Percentiles rank a stretch among this genome's conserved stretches.
These are phyloP conservation scores for Oryza glumipatula DNA, from an alignment of 176 grass and related monocot genomes.

Conservation along the genomic window DNA sequence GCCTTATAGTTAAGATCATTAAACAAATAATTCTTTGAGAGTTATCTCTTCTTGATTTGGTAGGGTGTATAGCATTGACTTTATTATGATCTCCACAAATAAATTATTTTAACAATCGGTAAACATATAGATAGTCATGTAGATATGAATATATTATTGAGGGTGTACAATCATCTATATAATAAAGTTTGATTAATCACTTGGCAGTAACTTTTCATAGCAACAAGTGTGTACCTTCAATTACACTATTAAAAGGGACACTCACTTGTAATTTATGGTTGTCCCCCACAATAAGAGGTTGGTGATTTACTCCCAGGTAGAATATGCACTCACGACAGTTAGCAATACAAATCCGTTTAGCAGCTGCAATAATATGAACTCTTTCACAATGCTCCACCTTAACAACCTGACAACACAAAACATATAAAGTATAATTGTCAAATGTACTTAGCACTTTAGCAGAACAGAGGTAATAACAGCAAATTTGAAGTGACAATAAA, in stretches of 20 bases:
- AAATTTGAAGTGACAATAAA: not conserved
- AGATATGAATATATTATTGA: not conserved
- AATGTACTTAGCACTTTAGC: not conserved
- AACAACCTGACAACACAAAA: constrained; percentile 63
- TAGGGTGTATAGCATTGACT: not conserved
- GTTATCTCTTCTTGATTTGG: not conserved
- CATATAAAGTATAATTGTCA: constrained; percentile 24
- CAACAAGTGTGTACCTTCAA: constrained; percentile 12
- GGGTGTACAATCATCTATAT: not conserved
- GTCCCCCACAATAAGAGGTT: constrained; percentile 88
- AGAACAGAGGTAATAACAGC: constrained; percentile 11
- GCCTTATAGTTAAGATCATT: too few species aligned
- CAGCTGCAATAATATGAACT: constrained; percentile 90
- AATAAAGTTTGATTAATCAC: constrained; percentile 8
- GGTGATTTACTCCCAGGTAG: constrained; percentile 89
- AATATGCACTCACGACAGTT: constrained; percentile 97
- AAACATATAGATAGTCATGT: not conserved
- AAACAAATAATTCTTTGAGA: not conserved
- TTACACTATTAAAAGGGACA: constrained; percentile 22
- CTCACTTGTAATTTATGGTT: constrained; percentile 98
- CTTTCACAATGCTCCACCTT: constrained; percentile 99
- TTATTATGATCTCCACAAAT: not conserved
- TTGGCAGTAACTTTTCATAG: not conserved
- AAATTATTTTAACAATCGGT: not conserved
- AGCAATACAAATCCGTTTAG: constrained; percentile 89